These are phyloP conservation scores for Vanrija humicola DNA, from an alignment of 1,284 basidiomycete genomes.

Conservation along the genomic window DNA sequence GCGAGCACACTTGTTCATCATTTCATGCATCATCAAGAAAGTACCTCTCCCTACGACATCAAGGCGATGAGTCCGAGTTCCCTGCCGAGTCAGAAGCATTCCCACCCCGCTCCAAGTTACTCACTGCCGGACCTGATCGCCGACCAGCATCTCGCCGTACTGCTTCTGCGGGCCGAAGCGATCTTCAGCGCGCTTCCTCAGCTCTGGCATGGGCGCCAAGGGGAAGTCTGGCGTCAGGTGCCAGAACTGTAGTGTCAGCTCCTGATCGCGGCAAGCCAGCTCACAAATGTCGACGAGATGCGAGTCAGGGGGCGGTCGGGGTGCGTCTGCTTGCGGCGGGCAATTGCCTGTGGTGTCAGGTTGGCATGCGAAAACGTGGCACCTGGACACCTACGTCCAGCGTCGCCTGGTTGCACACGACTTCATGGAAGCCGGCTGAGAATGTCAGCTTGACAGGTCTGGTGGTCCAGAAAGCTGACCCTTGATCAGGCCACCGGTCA, in stretches of 20 bases:
- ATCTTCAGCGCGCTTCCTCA: slow-evolving; percentile 50
- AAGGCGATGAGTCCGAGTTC: slow-evolving; percentile 77
- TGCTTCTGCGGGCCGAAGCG: slow-evolving; percentile 48
- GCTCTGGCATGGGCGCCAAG: slow-evolving; percentile 59
- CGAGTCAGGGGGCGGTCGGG: slow-evolving; percentile 78
- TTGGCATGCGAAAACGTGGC: neutral
- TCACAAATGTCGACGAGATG: slow-evolving; percentile 78
- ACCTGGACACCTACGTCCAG: slow-evolving; percentile 55
- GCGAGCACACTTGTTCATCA: neutral
- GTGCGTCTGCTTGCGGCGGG: slow-evolving; percentile 56
- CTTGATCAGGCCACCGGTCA: slow-evolving; percentile 79
- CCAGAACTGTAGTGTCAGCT: slow-evolving; percentile 60
- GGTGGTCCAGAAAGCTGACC: slow-evolving; percentile 47
- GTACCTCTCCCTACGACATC: slow-evolving; percentile 49
- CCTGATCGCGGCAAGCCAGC: neutral
- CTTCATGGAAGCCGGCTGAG: slow-evolving; percentile 78
- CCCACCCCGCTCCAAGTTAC: slow-evolving; percentile 24
- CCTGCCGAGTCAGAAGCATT: slow-evolving; percentile 48
- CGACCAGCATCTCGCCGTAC: slow-evolving; percentile 77
- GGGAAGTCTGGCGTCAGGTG: slow-evolving; percentile 80
- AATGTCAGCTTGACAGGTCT: slow-evolving; percentile 12
- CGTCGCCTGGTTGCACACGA: slow-evolving; percentile 77
- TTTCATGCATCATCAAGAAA: neutral
- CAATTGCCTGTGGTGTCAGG: slow-evolving; percentile 57
- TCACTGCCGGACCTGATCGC: slow-evolving; percentile 76